Evolutionary conservation across 441 rosid species (phyloP), one percentile per base, ranked within the genome.

Genomic region (Populus hybrid): DNA sequence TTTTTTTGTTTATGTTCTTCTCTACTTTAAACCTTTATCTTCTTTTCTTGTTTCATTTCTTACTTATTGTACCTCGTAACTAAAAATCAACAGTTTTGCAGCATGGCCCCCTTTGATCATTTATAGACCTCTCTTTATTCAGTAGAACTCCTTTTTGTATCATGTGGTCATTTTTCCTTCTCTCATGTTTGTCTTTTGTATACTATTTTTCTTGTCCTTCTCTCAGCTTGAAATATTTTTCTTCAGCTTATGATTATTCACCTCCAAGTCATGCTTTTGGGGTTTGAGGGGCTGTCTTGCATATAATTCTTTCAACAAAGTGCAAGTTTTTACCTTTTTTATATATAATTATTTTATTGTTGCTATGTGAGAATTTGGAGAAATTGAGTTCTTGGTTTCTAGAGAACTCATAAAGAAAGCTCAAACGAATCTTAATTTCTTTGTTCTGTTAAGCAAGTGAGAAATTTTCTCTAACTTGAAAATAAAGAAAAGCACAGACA

Each of bases 401-500:
- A 38, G 77, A 56, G 42, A 68, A 71, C 28, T 73, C 20, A 14
- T 35, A 29, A 64, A 64, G 69, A 45, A 66, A 36, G 35, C 42
- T 74, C 20, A 11, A 35, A 66, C 73, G 83, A 79, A 78, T 84
- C 79, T 84, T 23, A 28, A 6, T 72, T 74, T 82, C 53, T 75
- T 78, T 79, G 66, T 61, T 78, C 12, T 67, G 42, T 78, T 72
- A 50, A 31, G 21, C 20, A 64, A 33, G 74, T 68, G 50, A 75
- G 78, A 68, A 23, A 64, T 50, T 65, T 81, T 67, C 70, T 33
- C 40, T 82, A 74, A 75, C 87, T 86, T 88, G 68, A 66, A 79
- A 80, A 72, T 42, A 9, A 86, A 81, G 89, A 72, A 86, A 86
- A 86, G 86, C 73, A 88, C 80, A 74, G 38, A 1, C 36, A 9